Evolutionary conservation across 257 asterid genomes (phyloP).

Genomic region (Asclepias syriaca): DNA sequence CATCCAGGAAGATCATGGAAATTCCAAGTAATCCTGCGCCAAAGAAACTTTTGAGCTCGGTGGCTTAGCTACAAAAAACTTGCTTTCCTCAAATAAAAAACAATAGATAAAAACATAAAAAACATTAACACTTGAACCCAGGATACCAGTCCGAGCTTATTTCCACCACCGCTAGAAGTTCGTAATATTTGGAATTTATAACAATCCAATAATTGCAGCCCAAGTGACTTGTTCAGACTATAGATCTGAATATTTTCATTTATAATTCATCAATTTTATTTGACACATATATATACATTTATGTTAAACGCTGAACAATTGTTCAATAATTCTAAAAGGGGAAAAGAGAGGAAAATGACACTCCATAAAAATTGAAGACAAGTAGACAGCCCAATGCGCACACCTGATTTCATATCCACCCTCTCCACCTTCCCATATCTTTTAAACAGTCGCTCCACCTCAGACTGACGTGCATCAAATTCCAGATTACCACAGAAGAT

Average conservation of each 20-base stretch:
- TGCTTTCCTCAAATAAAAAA: slow-evolving; percentile 32
- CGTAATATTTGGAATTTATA: background rate
- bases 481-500: slow-evolving; percentile 90
- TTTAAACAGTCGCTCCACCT: slow-evolving; percentile 76
- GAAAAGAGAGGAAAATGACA: background rate
- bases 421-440: slow-evolving; percentile 89
- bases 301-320: background rate
- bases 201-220: background rate
- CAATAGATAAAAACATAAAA: slow-evolving; percentile 29
- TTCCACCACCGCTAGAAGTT: slow-evolving; percentile 1
- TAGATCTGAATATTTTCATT: background rate
- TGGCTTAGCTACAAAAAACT: slow-evolving; percentile 42
- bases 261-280: background rate
- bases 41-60: slow-evolving; percentile 92
- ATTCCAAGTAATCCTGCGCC: slow-evolving; percentile 97
- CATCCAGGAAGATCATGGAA: slow-evolving; percentile 87
- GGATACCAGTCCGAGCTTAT: background rate
- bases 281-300: background rate
- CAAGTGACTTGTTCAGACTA: background rate
- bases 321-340: background rate
- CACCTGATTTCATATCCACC: slow-evolving; percentile 94
- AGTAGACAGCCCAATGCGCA: background rate
- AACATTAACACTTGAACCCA: slow-evolving; percentile 7
- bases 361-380: background rate
- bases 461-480: slow-evolving; percentile 79